Percentiles rank a stretch among this genome's conserved stretches.
These are phyloP conservation scores for Chaetomium tenue DNA, from an alignment of 495 filamentous ascomycete species.

Conservation along the genomic window DNA sequence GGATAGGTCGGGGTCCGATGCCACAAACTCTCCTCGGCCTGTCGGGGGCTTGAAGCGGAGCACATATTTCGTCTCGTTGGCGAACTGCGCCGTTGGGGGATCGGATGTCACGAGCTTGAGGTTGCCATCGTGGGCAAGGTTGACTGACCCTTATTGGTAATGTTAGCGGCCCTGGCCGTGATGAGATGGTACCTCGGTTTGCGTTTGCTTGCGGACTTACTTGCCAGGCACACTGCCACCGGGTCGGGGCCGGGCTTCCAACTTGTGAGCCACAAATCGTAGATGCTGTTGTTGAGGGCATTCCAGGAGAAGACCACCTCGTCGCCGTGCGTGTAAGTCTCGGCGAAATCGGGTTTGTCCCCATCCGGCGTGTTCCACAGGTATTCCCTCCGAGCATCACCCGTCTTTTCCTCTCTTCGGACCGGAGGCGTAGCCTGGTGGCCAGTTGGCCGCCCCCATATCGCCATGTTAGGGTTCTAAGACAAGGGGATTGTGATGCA, in stretches of 20 bases:
- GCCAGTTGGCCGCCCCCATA: background rate
- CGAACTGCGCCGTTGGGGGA: conserved; percentile 3
- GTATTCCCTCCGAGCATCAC: conserved; percentile 9
- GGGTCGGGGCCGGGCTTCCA: conserved; percentile 18
- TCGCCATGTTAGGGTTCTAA: conserved; percentile 8
- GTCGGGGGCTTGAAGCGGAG: conserved; percentile 27
- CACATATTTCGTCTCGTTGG: conserved; percentile 18
- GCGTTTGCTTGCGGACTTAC: conserved; percentile 11
- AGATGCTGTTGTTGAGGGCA: conserved; percentile 27
- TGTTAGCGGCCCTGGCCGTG: background rate
- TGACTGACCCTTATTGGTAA: conserved; percentile 20
- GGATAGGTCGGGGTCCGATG: conserved; percentile 18
- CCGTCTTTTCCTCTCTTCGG: background rate
- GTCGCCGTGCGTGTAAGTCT: conserved; percentile 21
- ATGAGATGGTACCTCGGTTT: background rate
- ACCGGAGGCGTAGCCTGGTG: background rate
- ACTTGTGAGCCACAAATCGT: conserved; percentile 28
- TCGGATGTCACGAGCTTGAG: conserved; percentile 20
- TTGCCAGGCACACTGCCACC: conserved; percentile 21
- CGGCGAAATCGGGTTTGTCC: conserved; percentile 21
- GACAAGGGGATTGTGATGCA: background rate
- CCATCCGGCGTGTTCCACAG: conserved; percentile 26
- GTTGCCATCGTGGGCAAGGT: conserved; percentile 24
- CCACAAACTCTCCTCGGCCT: conserved; percentile 2
- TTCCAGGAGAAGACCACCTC: conserved; percentile 30